Conservation (phyloP, 2,329 filamentous ascomycete genomes). For the Elsinoe ampelina region DNA sequence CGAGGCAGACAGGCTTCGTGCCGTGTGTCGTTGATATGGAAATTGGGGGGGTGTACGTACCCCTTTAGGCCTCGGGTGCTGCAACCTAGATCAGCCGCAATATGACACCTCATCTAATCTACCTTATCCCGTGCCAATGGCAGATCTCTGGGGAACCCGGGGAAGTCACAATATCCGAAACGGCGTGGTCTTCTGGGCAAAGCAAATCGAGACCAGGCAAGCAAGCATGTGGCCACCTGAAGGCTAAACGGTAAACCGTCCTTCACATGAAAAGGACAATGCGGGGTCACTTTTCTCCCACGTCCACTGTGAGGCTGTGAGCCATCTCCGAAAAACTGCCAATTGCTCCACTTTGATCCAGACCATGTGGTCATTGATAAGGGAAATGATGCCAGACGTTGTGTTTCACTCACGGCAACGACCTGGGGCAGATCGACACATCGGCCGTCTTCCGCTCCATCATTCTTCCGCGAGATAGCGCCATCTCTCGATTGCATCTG, state of each 20-base stretch:
- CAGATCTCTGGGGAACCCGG: slow-evolving; percentile 1
- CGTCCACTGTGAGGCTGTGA: neutral
- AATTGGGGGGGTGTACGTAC: slow-evolving; percentile 5
- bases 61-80: slow-evolving; percentile 1
- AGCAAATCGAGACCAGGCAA: neutral
- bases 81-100: slow-evolving; percentile 3
- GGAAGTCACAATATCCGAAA: neutral
- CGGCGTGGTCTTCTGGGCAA: no score
- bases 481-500: neutral
- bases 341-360: neutral
- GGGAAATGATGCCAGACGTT: slow-evolving; percentile 10
- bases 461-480: slow-evolving; percentile 5
- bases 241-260: no score
- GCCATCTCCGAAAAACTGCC: neutral
- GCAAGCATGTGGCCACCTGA: neutral
- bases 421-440: neutral
- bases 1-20: neutral
- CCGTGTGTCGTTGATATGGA: slow-evolving; percentile 5
- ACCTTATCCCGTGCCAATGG: neutral
- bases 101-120: slow-evolving; percentile 3
- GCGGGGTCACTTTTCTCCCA: neutral
- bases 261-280: neutral
- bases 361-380: slow-evolving; percentile 7
- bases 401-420: neutral
- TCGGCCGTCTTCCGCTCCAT: neutral